Percentiles rank a stretch among this genome's conserved stretches.
phyloP scores from a whole-genome alignment of 306 rosid genomes.

The Inga oerstediana region DNA sequence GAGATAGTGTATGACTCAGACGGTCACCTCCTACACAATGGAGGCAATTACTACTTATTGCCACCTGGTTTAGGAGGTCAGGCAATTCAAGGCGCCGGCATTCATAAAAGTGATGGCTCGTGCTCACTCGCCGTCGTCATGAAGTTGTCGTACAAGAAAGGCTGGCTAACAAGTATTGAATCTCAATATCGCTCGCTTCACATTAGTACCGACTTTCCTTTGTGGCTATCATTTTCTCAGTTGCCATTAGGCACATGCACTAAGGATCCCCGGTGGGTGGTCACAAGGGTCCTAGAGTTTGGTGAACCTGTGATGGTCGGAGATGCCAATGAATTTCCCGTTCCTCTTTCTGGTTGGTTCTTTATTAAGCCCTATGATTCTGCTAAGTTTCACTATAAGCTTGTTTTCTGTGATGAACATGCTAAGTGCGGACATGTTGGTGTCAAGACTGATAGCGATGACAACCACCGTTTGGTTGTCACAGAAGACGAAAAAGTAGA shows the following conservation, averaged over 20 bases:
- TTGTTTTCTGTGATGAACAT: too few relatives aligned
- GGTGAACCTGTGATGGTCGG: background rate
- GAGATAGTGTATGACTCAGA: background rate
- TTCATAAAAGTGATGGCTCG: background rate
- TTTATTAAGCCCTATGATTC: background rate
- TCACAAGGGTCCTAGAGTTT: background rate
- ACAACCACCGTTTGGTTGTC: too few relatives aligned
- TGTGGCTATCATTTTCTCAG: background rate
- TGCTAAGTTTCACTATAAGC: background rate
- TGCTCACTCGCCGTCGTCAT: background rate
- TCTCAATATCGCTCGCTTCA: background rate
- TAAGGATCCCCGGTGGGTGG: background rate
- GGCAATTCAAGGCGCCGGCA: background rate
- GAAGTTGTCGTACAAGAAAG: background rate
- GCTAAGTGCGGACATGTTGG: background rate
- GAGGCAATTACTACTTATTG: background rate
- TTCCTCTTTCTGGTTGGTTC: background rate
- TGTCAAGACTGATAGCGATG: background rate
- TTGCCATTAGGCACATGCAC: background rate
- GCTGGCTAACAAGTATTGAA: background rate
- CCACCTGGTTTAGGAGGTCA: background rate
- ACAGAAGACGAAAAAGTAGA: too few relatives aligned
- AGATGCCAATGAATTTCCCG: background rate
- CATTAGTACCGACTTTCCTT: background rate
- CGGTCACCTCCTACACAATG: background rate